phyloP scores from a whole-genome alignment of 495 filamentous ascomycete species.

The Hypoxylon perforatum region DNA sequence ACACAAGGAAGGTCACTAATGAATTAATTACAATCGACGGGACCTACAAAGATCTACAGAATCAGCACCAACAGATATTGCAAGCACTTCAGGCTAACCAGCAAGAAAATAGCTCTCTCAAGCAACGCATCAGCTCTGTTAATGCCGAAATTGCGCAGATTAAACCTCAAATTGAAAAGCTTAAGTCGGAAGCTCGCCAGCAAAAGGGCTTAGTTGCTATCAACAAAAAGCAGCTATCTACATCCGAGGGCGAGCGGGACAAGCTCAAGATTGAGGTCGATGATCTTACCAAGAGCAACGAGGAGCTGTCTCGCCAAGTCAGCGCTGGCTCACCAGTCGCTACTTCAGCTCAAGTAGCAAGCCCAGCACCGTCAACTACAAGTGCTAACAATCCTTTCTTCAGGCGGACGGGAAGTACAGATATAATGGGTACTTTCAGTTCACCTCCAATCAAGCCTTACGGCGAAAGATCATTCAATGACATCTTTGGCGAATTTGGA shows the following conservation, averaged over 20 bases:
- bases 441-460: conserved; percentile 57
- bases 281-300: conserved; percentile 71
- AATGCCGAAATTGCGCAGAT: conserved; percentile 85
- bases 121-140: conserved; percentile 84
- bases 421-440: conserved; percentile 69
- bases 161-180: conserved; percentile 89
- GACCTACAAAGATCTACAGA: conserved; percentile 83
- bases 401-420: conserved; percentile 73
- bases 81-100: conserved; percentile 85
- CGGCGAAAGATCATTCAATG: conserved; percentile 80
- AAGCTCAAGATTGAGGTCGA: conserved; percentile 83
- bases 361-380: conserved; percentile 77
- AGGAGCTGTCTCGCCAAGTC: conserved; percentile 60
- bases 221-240: conserved; percentile 95
- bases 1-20: conserved; percentile 82
- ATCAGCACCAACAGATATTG: conserved; percentile 79
- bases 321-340: conserved; percentile 52
- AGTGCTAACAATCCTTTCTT: conserved; percentile 94
- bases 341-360: conserved; percentile 56
- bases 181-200: conserved; percentile 87
- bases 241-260: conserved; percentile 86
- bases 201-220: conserved; percentile 96
- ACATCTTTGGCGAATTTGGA: conserved; percentile 81
- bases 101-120: conserved; percentile 84
- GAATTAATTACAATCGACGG: conserved; percentile 86